Evolutionary conservation across 2,329 filamentous ascomycete genomes (phyloP), one percentile per base, ranked within the genome.

Genomic region (Macrophomina tecta): DNA sequence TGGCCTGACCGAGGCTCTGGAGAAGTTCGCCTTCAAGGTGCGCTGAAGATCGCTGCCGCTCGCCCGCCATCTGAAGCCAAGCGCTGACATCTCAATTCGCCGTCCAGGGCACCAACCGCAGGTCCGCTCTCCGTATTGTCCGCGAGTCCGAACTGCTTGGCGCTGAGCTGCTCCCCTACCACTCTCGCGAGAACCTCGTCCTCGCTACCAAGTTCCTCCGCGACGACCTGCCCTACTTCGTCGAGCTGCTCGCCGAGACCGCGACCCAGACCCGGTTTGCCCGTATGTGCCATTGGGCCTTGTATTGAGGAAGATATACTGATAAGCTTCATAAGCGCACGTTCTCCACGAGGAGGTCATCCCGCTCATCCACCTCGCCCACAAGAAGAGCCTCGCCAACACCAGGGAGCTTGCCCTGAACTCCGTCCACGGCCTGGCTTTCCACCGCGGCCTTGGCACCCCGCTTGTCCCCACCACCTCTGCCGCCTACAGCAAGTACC

Each of bases 11-110:
- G 91, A 94, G 77, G 94, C 91, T 68, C 87, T 99, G 72, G 91
- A 95, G 84, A 91, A 93, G 80, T 99, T 96, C 84, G 94, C 96
- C 72, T 99, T 97, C 89, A 97, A 97, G 92, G 95, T 93, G 80
- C 74, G 72, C 56, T 18, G 18, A 3, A 49, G 12, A 40, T 23
- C 38, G 58, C 48, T 55, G 48, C 56, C 65, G 30, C 36, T 66
- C 48, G 63, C 34, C 63, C 63, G 58, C 46, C 49, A 55, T 67
- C 64, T 61, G 18, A 45, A 45, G 38, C 38, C 11, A 30, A 40
- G 40, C 34, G 58, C 58, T 67, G 65, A 67, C 56, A 34, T 48
- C 71, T 70, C 72, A 72, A 75, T 74, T 73, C 69, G 64, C 56
- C 65, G 71, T n/a, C 30, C 76, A 94, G 91, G 93, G 90, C 85